These are phyloP conservation scores for Colletotrichum spinosum DNA, from an alignment of 2,329 filamentous ascomycete genomes.

Conservation along the genomic window DNA sequence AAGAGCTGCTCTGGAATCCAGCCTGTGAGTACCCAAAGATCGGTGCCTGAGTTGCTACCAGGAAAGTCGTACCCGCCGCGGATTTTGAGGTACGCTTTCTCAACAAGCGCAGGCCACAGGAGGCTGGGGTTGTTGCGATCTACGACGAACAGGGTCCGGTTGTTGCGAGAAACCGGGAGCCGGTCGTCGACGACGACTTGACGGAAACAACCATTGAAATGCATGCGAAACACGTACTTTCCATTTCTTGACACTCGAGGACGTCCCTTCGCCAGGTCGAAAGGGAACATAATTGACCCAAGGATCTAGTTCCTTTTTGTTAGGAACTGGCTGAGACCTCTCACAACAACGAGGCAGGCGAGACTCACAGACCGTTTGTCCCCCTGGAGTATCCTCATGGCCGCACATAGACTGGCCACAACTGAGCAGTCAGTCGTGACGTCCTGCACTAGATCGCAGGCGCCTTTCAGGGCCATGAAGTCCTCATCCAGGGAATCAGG, in stretches of 20 bases:
- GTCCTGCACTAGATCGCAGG: slow-evolving; percentile 91
- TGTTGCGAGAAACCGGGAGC: slow-evolving; percentile 80
- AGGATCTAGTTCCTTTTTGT: slow-evolving; percentile 66
- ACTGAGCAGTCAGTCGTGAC: slow-evolving; percentile 97
- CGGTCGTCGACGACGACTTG: slow-evolving; percentile 90
- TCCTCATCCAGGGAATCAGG: slow-evolving; percentile 51
- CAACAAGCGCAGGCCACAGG: slow-evolving; percentile 91
- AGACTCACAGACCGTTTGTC: slow-evolving; percentile 73
- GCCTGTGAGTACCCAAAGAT: slow-evolving; percentile 90
- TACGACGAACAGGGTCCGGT: slow-evolving; percentile 85
- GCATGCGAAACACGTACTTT: slow-evolving; percentile 91
- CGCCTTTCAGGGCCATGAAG: slow-evolving; percentile 67
- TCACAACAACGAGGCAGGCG: background rate
- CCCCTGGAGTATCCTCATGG: slow-evolving; percentile 75
- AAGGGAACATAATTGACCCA: slow-evolving; percentile 80
- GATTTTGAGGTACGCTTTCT: slow-evolving; percentile 97
- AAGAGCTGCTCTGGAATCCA: slow-evolving; percentile 98
- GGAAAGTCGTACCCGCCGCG: slow-evolving; percentile 97
- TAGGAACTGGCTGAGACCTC: background rate
- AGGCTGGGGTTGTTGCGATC: slow-evolving; percentile 85
- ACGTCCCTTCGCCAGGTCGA: slow-evolving; percentile 66
- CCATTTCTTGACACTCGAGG: slow-evolving; percentile 80
- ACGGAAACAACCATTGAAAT: slow-evolving; percentile 95
- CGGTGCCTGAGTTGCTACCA: slow-evolving; percentile 95
- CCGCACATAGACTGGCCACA: slow-evolving; percentile 92